Conservation (phyloP, 2,329 filamentous ascomycete genomes). For the Grosmannia clavigera region DNA sequence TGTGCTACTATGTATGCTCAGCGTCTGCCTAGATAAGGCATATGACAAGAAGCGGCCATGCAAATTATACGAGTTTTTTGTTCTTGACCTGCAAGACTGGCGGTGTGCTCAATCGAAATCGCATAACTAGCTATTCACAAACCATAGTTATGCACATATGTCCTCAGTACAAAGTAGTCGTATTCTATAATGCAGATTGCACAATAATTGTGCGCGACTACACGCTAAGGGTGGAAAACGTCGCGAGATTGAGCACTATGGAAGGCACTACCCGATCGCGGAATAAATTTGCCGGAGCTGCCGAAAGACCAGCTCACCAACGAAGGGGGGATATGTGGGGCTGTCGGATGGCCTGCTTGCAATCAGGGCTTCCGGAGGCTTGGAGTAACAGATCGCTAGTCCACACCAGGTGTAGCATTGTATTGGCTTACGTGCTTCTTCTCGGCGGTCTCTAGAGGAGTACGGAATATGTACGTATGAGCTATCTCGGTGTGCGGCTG, state of each 20-base stretch:
- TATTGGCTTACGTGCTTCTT: background rate
- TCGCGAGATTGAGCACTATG: background rate
- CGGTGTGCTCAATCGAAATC: background rate
- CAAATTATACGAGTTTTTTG: too few species aligned
- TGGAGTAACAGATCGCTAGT: background rate
- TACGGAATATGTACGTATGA: background rate
- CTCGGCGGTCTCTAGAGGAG: background rate
- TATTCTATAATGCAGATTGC: too few species aligned
- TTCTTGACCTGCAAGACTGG: too few species aligned
- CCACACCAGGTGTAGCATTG: background rate
- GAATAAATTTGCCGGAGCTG: background rate
- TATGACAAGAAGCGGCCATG: too few species aligned
- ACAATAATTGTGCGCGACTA: too few species aligned
- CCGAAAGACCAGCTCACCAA: background rate
- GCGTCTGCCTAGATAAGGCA: too few species aligned
- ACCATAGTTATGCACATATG: too few species aligned
- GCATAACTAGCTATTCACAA: background rate
- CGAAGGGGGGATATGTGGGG: background rate
- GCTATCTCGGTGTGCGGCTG: background rate
- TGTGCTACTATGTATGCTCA: too few species aligned
- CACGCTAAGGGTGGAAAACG: background rate
- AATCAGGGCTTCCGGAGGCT: background rate
- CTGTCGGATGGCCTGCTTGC: background rate
- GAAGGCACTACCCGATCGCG: background rate
- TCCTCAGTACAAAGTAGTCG: too few species aligned